Evolutionary conservation across 176 grass and related monocot genomes (phyloP).

Genomic region (Raddia guianensis): DNA sequence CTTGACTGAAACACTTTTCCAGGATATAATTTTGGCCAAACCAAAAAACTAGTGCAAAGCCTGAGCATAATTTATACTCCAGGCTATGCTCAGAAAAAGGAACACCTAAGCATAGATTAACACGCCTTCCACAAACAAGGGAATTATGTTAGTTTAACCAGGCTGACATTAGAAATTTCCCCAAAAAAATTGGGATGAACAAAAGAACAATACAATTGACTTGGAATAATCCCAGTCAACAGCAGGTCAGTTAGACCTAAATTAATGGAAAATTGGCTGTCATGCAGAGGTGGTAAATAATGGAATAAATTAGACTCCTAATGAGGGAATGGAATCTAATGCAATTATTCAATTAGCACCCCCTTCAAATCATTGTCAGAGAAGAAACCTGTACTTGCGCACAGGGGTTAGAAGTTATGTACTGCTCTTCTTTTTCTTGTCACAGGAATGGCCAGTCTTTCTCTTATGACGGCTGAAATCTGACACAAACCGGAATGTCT

Average conservation of each 20-base stretch:
- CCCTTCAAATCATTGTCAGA: slow-evolving; percentile 49
- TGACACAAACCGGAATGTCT: slow-evolving; percentile 97
- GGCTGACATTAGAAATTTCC: slow-evolving; percentile 33
- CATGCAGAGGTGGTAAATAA: slow-evolving; percentile 44
- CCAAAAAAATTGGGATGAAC: slow-evolving; percentile 14
- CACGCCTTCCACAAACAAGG: slow-evolving; percentile 16
- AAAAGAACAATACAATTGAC: slow-evolving; percentile 49
- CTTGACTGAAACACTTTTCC: neutral
- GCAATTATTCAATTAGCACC: slow-evolving; percentile 54
- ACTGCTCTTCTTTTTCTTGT: slow-evolving; percentile 69
- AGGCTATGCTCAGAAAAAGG: neutral
- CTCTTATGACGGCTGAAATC: slow-evolving; percentile 99
- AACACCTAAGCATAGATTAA: neutral
- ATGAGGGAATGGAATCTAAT: slow-evolving; percentile 48
- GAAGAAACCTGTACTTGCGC: slow-evolving; percentile 48
- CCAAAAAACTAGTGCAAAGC: neutral
- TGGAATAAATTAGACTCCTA: slow-evolving; percentile 67
- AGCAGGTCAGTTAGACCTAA: slow-evolving; percentile 51
- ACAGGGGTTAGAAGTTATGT: slow-evolving; percentile 59
- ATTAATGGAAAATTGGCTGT: slow-evolving; percentile 28
- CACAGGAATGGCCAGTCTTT: slow-evolving; percentile 85
- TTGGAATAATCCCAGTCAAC: slow-evolving; percentile 44
- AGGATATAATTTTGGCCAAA: neutral
- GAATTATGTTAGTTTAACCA: slow-evolving; percentile 26
- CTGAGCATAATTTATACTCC: neutral